A percentile compares a stretch with the other conserved stretches of the same genome.
These are phyloP conservation scores for Periconia macrospinosa DNA, from an alignment of 2,329 filamentous ascomycete genomes.

Conservation along the genomic window DNA sequence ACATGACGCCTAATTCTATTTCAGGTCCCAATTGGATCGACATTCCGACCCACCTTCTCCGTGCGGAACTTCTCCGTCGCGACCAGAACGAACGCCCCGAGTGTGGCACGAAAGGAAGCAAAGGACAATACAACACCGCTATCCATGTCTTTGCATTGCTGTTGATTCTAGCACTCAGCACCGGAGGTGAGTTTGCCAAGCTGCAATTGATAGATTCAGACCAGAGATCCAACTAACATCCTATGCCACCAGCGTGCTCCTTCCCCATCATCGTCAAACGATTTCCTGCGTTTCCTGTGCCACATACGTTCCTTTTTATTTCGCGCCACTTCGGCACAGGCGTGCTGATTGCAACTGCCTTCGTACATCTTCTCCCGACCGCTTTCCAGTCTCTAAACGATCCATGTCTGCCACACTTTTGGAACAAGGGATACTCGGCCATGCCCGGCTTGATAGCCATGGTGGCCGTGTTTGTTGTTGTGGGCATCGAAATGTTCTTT, in stretches of 20 bases:
- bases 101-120: constrained; percentile 54
- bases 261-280: constrained; percentile 45
- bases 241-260: constrained; percentile 35
- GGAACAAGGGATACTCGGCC: constrained; percentile 43
- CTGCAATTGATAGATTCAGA: not conserved
- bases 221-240: constrained; percentile 14
- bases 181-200: constrained; percentile 45
- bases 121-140: constrained; percentile 57
- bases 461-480: constrained; percentile 61
- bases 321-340: constrained; percentile 46
- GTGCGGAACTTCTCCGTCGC: constrained; percentile 53
- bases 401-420: constrained; percentile 43
- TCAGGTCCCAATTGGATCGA: constrained; percentile 40
- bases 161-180: constrained; percentile 59
- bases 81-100: constrained; percentile 48
- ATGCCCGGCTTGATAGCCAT: constrained; percentile 46
- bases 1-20: constrained; percentile 15
- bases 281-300: constrained; percentile 41
- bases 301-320: constrained; percentile 44
- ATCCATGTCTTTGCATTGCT: constrained; percentile 62
- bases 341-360: constrained; percentile 45
- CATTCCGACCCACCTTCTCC: constrained; percentile 49
- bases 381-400: constrained; percentile 45
- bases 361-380: constrained; percentile 46
- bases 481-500: constrained; percentile 86